Conservation (phyloP, 306 rosid genomes). For the Vicia villosa region DNA sequence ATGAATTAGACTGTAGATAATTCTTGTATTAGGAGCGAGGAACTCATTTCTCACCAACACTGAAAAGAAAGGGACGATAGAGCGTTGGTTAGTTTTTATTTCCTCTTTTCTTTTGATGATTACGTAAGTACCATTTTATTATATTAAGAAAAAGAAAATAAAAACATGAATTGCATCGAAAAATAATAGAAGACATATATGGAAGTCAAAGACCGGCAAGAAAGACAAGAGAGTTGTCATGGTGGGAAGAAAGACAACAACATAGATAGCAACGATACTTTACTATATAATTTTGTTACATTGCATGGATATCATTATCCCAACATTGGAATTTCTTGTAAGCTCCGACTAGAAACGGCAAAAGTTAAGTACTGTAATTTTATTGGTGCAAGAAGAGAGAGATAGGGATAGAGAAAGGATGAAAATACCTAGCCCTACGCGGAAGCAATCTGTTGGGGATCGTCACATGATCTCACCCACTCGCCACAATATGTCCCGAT, state of each 20-base stretch:
- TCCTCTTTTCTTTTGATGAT: neutral
- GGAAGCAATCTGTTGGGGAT: constrained; percentile 9
- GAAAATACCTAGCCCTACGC: neutral
- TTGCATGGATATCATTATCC: neutral
- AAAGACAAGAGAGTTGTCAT: neutral
- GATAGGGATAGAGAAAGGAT: neutral
- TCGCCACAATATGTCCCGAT: constrained; percentile 3
- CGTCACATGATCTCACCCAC: constrained; percentile 9
- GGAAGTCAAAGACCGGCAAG: neutral
- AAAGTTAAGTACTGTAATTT: neutral
- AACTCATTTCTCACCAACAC: neutral
- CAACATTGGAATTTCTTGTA: neutral
- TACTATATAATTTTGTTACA: neutral
- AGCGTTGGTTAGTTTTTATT: neutral
- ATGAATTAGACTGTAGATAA: neutral
- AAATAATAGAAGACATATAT: neutral
- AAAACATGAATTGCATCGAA: neutral
- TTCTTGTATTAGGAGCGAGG: neutral
- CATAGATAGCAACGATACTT: neutral
- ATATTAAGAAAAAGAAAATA: neutral
- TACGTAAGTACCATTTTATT: neutral
- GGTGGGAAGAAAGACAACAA: neutral
- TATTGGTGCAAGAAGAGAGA: neutral
- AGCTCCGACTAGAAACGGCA: neutral
- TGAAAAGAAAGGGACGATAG: neutral